phyloP scores from a whole-genome alignment of 2,329 filamentous ascomycete species.

The Cladosporium colombiae region DNA sequence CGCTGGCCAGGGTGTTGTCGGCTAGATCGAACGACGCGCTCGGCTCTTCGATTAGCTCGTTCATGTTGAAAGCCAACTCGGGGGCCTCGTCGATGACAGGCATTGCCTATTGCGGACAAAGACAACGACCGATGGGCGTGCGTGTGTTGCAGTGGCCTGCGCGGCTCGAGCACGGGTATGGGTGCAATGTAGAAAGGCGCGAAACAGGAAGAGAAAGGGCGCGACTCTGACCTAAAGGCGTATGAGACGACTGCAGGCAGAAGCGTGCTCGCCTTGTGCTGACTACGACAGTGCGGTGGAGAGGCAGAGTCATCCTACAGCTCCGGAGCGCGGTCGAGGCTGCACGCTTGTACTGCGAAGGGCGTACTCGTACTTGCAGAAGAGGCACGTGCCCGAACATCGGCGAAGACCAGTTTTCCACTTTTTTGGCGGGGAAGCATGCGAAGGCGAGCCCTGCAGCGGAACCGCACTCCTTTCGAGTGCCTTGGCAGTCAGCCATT shows the following conservation, averaged over 20 bases:
- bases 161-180: slow-evolving; percentile 4
- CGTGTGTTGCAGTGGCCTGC: neutral
- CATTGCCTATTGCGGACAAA: slow-evolving; percentile 21
- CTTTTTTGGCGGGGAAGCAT: slow-evolving; percentile 9
- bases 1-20: slow-evolving; percentile 13
- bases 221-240: slow-evolving; percentile 12
- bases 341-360: slow-evolving; percentile 14
- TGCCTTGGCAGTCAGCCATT: slow-evolving; percentile 7
- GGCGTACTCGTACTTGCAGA: slow-evolving; percentile 9
- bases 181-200: slow-evolving; percentile 24
- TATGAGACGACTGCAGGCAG: slow-evolving; percentile 7
- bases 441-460: neutral
- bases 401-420: neutral
- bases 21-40: slow-evolving; percentile 1
- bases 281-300: slow-evolving; percentile 9
- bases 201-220: slow-evolving; percentile 21
- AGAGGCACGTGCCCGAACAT: slow-evolving; percentile 8
- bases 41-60: slow-evolving; percentile 9
- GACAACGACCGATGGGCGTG: slow-evolving; percentile 1
- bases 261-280: neutral
- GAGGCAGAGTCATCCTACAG: slow-evolving; percentile 10
- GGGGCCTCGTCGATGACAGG: slow-evolving; percentile 23
- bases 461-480: neutral
- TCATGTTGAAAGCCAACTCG: slow-evolving; percentile 23
- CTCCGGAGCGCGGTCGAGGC: neutral